Percentiles rank a stretch among this genome's conserved stretches.
Evolutionary conservation across 306 rosid genomes (phyloP).

Genomic region (Lupinus albus): DNA sequence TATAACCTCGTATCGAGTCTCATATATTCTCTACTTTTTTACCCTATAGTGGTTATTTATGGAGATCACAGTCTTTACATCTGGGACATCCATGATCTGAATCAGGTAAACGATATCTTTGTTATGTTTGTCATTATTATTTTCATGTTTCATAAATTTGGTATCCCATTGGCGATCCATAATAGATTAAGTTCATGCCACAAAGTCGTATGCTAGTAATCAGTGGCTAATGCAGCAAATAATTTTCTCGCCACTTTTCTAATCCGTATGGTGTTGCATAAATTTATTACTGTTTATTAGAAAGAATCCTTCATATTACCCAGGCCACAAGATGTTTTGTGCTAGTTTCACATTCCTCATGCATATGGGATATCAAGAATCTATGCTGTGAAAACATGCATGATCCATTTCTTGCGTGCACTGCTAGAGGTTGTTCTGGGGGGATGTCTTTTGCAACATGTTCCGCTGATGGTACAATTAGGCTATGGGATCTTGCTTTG

Average conservation of each 20-base stretch:
- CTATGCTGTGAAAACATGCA: slow-evolving; percentile 79
- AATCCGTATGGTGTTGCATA: slow-evolving; percentile 6
- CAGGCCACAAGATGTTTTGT: slow-evolving; percentile 68
- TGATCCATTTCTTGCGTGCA: slow-evolving; percentile 72
- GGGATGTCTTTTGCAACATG: slow-evolving; percentile 84
- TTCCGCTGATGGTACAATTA: slow-evolving; percentile 75
- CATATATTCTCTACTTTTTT: slow-evolving; percentile 35
- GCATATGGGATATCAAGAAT: slow-evolving; percentile 87
- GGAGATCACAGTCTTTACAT: slow-evolving; percentile 66
- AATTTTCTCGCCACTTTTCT: not conserved
- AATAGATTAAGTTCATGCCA: slow-evolving; percentile 25
- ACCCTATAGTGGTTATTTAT: slow-evolving; percentile 66
- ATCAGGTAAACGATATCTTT: slow-evolving; percentile 56
- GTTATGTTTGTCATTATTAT: slow-evolving; percentile 5
- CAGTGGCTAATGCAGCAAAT: slow-evolving; percentile 16
- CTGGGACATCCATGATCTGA: slow-evolving; percentile 73
- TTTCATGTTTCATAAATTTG: slow-evolving; percentile 23
- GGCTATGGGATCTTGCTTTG: slow-evolving; percentile 84
- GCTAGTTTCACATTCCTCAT: slow-evolving; percentile 77
- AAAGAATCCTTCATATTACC: slow-evolving; percentile 33
- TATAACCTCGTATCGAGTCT: slow-evolving; percentile 1
- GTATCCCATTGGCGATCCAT: slow-evolving; percentile 5
- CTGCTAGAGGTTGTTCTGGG: slow-evolving; percentile 81
- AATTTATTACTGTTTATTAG: slow-evolving; percentile 24
- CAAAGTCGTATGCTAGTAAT: slow-evolving; percentile 21